Conservation (phyloP, 2,329 filamentous ascomycete genomes). For the Trichoderma gracile region DNA sequence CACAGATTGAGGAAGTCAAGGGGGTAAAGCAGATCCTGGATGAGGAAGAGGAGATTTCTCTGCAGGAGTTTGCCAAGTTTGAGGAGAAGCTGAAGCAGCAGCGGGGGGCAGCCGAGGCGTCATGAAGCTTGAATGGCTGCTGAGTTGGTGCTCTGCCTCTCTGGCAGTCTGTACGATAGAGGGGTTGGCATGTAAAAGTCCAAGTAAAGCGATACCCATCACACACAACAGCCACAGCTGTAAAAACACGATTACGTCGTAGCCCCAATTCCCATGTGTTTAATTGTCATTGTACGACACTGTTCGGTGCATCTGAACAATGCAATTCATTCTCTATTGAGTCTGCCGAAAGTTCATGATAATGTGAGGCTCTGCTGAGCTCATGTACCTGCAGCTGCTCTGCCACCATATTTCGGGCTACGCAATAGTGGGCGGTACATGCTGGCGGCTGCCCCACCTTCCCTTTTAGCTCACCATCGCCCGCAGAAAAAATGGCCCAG, state of each 20-base stretch:
- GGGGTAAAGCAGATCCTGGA: slow-evolving; percentile 89
- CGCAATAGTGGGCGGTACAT: neutral
- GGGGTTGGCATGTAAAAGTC: slow-evolving; percentile 9
- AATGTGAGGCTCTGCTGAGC: too few relatives aligned
- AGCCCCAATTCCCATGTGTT: neutral
- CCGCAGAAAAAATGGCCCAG: slow-evolving; percentile 28
- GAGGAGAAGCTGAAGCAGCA: slow-evolving; percentile 71
- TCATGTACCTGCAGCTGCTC: slow-evolving; percentile 19
- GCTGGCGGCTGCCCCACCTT: slow-evolving; percentile 26
- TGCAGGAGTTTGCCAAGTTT: slow-evolving; percentile 89
- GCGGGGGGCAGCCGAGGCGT: slow-evolving; percentile 14
- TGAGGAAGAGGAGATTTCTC: slow-evolving; percentile 83
- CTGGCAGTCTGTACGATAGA: slow-evolving; percentile 11
- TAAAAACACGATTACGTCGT: neutral
- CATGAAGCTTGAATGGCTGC: neutral
- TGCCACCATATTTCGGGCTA: neutral
- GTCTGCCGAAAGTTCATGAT: too few relatives aligned
- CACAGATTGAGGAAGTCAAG: slow-evolving; percentile 90
- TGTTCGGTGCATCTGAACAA: too few relatives aligned
- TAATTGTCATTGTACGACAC: too few relatives aligned
- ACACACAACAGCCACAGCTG: neutral
- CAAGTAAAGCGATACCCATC: slow-evolving; percentile 17
- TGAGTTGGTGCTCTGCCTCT: neutral
- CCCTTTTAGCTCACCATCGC: slow-evolving; percentile 24
- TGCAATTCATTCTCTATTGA: too few relatives aligned